A percentile compares a stretch with the other conserved stretches of the same genome.
Conservation (phyloP, 148 eudicot species). For the Rhododendron ferrugineum region DNA sequence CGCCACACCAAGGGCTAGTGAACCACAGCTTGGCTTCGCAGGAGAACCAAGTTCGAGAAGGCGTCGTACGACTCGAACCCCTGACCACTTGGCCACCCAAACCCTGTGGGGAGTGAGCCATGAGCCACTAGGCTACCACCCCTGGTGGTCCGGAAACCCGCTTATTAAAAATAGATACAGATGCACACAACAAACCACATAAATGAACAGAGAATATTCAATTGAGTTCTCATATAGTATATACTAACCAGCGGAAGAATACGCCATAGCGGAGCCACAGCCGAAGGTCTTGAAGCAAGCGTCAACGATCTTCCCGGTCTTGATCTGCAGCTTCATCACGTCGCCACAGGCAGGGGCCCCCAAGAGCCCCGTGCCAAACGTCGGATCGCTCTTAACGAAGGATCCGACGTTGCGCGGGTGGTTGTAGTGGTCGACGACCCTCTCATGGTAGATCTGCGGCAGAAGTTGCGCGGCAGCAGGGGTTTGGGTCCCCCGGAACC, state of each 20-base stretch:
- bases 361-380: slow-evolving; percentile 87
- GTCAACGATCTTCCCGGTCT: slow-evolving; percentile 66
- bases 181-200: background rate
- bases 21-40: too few relatives aligned
- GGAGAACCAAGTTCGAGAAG: too few relatives aligned
- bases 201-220: background rate
- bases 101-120: too few relatives aligned
- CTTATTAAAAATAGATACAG: too few relatives aligned
- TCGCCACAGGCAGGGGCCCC: slow-evolving; percentile 98
- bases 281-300: slow-evolving; percentile 96
- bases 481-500: slow-evolving; percentile 13
- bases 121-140: too few relatives aligned
- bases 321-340: slow-evolving; percentile 90
- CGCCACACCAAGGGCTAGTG: too few relatives aligned
- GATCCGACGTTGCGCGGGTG: slow-evolving; percentile 89
- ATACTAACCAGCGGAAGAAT: slow-evolving; percentile 73
- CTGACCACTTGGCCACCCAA: background rate
- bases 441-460: slow-evolving; percentile 65
- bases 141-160: background rate
- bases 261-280: slow-evolving; percentile 92
- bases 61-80: too few relatives aligned
- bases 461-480: background rate
- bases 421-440: slow-evolving; percentile 91
- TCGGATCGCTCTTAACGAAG: slow-evolving; percentile 72
- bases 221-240: background rate